These are phyloP conservation scores for Entomortierella chlamydospora DNA, from an alignment of 192 early-diverging fungal genomes.

Conservation along the genomic window DNA sequence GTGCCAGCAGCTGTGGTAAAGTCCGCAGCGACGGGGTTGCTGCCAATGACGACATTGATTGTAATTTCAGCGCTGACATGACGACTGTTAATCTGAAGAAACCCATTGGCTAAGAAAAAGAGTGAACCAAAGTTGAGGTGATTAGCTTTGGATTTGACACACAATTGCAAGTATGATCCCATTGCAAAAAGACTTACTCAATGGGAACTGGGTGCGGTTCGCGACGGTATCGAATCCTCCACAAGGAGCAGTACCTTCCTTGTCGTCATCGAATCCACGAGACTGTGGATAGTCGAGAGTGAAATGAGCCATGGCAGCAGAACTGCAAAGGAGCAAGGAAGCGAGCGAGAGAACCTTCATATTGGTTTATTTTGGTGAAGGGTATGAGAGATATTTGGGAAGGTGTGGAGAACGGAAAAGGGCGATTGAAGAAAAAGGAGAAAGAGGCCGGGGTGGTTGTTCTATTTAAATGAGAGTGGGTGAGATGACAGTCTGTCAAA, in stretches of 20 bases:
- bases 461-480: not conserved
- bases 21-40: slow-evolving; percentile 55
- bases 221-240: slow-evolving; percentile 56
- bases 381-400: not conserved
- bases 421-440: not conserved
- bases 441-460: not conserved
- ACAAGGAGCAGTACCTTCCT: slow-evolving; percentile 62
- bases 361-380: not conserved
- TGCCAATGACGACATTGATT: slow-evolving; percentile 53
- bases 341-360: slow-evolving; percentile 47
- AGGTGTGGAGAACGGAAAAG: not conserved
- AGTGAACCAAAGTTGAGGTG: not conserved
- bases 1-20: slow-evolving; percentile 44
- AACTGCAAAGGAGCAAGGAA: slow-evolving; percentile 39
- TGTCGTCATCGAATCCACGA: slow-evolving; percentile 58
- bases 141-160: not conserved
- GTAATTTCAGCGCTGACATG: slow-evolving; percentile 55
- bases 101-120: slow-evolving; percentile 44
- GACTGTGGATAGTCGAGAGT: slow-evolving; percentile 58
- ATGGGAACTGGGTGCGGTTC: slow-evolving; percentile 57
- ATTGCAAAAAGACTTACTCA: slow-evolving; percentile 38
- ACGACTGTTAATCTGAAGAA: slow-evolving; percentile 55
- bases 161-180: not conserved
- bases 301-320: slow-evolving; percentile 60
- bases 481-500: not conserved